Base-by-base conservation (phyloP, 805 yeast genomes). In the Ogataea ramenticola region DNA sequence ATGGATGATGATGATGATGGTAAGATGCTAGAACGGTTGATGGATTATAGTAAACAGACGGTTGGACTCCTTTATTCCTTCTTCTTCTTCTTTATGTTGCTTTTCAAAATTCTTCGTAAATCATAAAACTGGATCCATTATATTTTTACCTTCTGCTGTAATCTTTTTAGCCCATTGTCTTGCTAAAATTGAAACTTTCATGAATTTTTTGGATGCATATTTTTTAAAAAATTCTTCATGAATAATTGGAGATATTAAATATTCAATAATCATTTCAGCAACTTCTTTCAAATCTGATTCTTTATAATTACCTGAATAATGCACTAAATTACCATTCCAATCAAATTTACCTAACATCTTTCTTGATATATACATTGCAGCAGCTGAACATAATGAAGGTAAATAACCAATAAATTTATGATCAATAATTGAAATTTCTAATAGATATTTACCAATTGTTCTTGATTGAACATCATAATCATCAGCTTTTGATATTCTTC, bases 221-320 rank as follows among this genome's bases (percentile, higher is more conserved):
- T 93, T 93, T 60, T 85, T 86, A 70, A 88, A 89, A 58, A 91
- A 88, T 61, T 88, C 96, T 58, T 87, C 96, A 65, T 90, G 96
- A 46, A 79, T 81, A 42, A 89, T 86, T 11, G 96, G 96, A 39
- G 82, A 74, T 36, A 80, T 77, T 50, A 85, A 64, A 61, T 86
- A 91, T 58, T 82, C 86, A 62, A 86, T 73, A 49, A 91, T 77
- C 69, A 83, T 72, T 49, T 79, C 80, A 45, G 86, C 76, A 43
- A 88, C 81, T 33, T 86, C 86, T 50, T 73, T 72, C 62, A 93
- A 64, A 53, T 85, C 89, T 36, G 71, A 74, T 49, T 82, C 86
- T 20, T 80, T 75, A 62, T 86, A 86, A 11, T 95, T 97, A 30
- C 97, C 97, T 20, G 93, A 81, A 62, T 91, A 93, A 59, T 88